Evolutionary conservation across 106 monocot species (phyloP).

Genomic region (Allium fistulosum): DNA sequence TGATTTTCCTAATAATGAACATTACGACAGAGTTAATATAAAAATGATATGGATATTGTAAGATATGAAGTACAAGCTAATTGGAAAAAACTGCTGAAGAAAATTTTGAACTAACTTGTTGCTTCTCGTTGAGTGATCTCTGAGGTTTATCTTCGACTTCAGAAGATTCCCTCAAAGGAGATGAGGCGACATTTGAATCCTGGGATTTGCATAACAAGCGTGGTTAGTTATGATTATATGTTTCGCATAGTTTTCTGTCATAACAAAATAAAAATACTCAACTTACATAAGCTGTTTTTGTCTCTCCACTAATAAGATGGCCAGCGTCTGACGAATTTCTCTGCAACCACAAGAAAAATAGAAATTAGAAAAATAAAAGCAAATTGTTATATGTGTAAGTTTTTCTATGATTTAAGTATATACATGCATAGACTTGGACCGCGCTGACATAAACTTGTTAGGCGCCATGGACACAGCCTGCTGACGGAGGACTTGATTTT

Average conservation of each 20-base stretch:
- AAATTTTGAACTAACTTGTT: constrained; percentile 47
- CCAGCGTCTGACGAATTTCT: constrained; percentile 52
- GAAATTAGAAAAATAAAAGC: not conserved
- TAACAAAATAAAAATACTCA: not conserved
- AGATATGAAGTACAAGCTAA: too few relatives aligned
- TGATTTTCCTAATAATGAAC: constrained; percentile 69
- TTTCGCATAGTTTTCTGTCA: not conserved
- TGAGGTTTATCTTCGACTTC: constrained; percentile 94
- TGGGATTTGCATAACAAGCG: constrained; percentile 2
- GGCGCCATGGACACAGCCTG: constrained; percentile 85
- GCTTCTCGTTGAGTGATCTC: constrained; percentile 96
- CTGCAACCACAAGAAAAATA: constrained; percentile 32
- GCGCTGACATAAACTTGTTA: constrained; percentile 79
- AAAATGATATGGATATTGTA: too few relatives aligned
- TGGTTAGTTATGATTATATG: too few relatives aligned
- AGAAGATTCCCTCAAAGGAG: constrained; percentile 42
- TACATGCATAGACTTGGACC: constrained; percentile 68
- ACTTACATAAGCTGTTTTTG: constrained; percentile 52
- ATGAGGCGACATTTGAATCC: constrained; percentile 45
- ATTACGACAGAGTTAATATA: too few relatives aligned
- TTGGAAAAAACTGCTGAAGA: not conserved
- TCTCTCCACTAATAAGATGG: constrained; percentile 29
- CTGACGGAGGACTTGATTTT: constrained; percentile 92
- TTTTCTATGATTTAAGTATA: not conserved
- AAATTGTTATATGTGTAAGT: too few relatives aligned